Evolutionary conservation across 2,329 filamentous ascomycete genomes (phyloP), one percentile per base, ranked within the genome.

Genomic region (Tolypocladium ovalisporum): DNA sequence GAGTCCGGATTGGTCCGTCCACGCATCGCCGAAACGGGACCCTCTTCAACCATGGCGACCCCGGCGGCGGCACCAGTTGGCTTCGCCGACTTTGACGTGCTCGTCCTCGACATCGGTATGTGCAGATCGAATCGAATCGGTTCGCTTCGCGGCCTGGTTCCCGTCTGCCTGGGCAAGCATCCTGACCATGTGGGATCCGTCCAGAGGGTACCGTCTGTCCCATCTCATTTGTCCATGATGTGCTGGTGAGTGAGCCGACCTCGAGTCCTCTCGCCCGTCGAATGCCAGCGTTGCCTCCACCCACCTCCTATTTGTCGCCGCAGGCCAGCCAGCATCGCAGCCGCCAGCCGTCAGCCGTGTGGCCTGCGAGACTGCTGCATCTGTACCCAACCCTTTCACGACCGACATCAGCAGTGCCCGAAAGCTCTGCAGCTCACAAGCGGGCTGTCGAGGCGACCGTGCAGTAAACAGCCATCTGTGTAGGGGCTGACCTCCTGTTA

Each of bases 171-270:
- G 27, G 35, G 19, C 37, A 39, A n/a, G 19, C 53, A 36, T 54
- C 53, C 47, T 52, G 47, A 52, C 47, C 29, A 52, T 52, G 47
- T 34, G 47, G 29, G 9, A 12, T 57, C 39, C 51, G 49, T 58
- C 54, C 59, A 92, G 88, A 92, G 79, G 88, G 89, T 61, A 92
- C 89, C 54, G 85, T 92, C 62, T 91, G 88, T 71, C 87, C 87
- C 64, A 90, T 92, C 70, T 89, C 86, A 64, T 92, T 92, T 73
- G 89, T 92, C 73, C 89, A 89, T 75, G 86, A 91, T 70, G 83
- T 89, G 62, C 76, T 92, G 75, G 89, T 92, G 83, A 82, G 87
- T 75, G 47, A 51, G 47, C 29, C 47, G 29, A 52, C n/a, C 15
- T 22, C 29, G 19, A 51, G 29, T n/a, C 2, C 19, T 19, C 47